Base-by-base conservation (phyloP, 2,329 filamentous ascomycete genomes). In the Penicillium digitatum region DNA sequence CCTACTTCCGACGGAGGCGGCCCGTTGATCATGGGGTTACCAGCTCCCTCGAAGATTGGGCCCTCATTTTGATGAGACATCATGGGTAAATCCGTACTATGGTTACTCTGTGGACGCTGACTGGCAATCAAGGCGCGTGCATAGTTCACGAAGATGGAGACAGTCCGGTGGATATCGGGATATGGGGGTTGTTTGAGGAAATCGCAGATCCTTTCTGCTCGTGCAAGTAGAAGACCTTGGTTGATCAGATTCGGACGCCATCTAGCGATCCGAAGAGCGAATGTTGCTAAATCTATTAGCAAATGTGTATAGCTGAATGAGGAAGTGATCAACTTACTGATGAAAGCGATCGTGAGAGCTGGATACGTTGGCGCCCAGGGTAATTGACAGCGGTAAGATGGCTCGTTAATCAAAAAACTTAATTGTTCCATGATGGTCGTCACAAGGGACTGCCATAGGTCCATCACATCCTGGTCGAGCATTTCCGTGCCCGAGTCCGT, bases 131-230 rank as follows among this genome's bases (percentile, higher is more conserved):
- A 57, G 9, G 69, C 69, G 18, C 69, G 63, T 32, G 66, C 69
- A 35, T 72, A 72, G 52, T 70, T 71, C 38, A 70, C 68, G 43
- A 72, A 72, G 48, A 72, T 69, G 26, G 69, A 72, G 26, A 72
- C 69, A 5, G 70, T 72, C 27, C 70, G 66, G 53, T 72, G 70
- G n/a, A 72, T 71, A 29, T 72, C 70, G n/a, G 70, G 70, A 45
- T 72, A 72, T 0, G 70, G 70, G 16, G 70, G 69, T 32, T 69
- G 67, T 44, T 70, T 72, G 18, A 72, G 56, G 47, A 71, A 70
- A 39, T 71, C 69, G 40, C 68, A 66, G 26, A 72, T 70, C 39
- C 60, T 63, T 35, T 71, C 66, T 10, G 64, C 69, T 53, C 69
- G 46, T 42, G 70, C 66, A 14, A 72, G 58, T 9, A 72, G 58